A percentile compares a stretch with the other conserved stretches of the same genome.
phyloP scores from a whole-genome alignment of 2,329 filamentous ascomycete species.

The Neofusicoccum sp. region DNA sequence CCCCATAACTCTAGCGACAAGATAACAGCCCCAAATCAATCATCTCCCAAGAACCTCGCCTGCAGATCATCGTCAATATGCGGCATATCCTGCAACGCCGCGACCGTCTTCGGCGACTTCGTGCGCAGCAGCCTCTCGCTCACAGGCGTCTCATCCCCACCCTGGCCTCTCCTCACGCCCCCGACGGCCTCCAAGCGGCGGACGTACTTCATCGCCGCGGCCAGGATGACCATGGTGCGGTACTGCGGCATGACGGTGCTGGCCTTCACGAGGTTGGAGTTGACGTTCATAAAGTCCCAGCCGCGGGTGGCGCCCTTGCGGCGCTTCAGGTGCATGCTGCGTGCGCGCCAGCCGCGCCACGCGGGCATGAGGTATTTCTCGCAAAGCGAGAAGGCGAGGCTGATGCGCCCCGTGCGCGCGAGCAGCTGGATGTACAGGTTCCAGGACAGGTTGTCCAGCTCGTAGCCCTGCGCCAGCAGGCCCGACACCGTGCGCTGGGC shows the following conservation, averaged over 20 bases:
- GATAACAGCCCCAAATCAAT: not conserved
- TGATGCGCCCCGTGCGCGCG: slow-evolving; percentile 56
- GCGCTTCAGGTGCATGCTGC: slow-evolving; percentile 20
- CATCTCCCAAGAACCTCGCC: slow-evolving; percentile 25
- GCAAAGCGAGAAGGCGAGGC: slow-evolving; percentile 70
- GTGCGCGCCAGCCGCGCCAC: slow-evolving; percentile 70
- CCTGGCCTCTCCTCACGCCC: slow-evolving; percentile 22
- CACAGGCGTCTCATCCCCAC: slow-evolving; percentile 20
- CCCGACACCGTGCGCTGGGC: slow-evolving; percentile 48
- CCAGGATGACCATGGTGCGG: slow-evolving; percentile 44
- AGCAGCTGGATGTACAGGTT: slow-evolving; percentile 72
- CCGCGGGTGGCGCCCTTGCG: slow-evolving; percentile 26
- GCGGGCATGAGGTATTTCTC: slow-evolving; percentile 75
- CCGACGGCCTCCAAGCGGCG: slow-evolving; percentile 34
- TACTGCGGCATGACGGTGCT: slow-evolving; percentile 41
- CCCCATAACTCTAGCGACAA: not conserved
- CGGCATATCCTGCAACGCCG: slow-evolving; percentile 47
- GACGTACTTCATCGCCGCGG: slow-evolving; percentile 36
- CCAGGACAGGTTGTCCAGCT: slow-evolving; percentile 74
- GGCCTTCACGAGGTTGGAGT: slow-evolving; percentile 26
- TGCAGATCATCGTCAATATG: slow-evolving; percentile 31
- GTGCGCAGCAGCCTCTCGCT: slow-evolving; percentile 32
- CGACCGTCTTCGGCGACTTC: slow-evolving; percentile 39
- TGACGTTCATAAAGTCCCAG: slow-evolving; percentile 31
- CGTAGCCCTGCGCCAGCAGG: slow-evolving; percentile 67